Base-by-base conservation (phyloP, 116 monocot species). In the Trichopus zeylanicus region DNA sequence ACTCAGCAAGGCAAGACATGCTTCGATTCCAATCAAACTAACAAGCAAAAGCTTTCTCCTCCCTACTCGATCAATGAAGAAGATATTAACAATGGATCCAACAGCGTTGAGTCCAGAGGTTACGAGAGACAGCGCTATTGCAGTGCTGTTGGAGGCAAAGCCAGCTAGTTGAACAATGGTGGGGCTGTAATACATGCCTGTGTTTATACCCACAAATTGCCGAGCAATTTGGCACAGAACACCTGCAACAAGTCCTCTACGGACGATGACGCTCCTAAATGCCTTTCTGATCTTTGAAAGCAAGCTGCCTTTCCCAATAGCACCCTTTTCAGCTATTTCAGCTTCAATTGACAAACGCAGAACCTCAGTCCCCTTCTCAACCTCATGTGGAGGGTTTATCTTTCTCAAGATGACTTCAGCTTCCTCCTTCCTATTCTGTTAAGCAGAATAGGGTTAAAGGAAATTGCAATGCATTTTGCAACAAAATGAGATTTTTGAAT, bases 151-250 rank as follows among this genome's bases (percentile, higher is more conserved):
- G 18, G 95, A 95, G 47, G 93, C 82, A 31, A 73, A 94, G 15
- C 93, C 93, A 0, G 92, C 92, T 19, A 93, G 56, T 54, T 93
- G 93, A 26, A 93, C 93, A 2, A 93, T 93, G 0, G 88, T 93
- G 13, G 93, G 93, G 53, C 88, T 88, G 73, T 93, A 93, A 53
- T 93, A 88, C 93, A 93, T 93, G 9, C 88, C 93, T 3, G 93
- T 88, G 69, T 93, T 93, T 55, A 93, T 93, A 22, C 93, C 93
- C 11, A 79, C 81, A 54, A 92, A 79, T 39, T 92, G 92, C 24
- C 88, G 92, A 33, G 81, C 81, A 6, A 88, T 84, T 66, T 88
- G 88, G 21, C 68, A 69, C 13, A 79, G 6, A 8, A 89, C 74
- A 18, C 89, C 89, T 0, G 89, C 84, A 29, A 49, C 31, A 11